Conservation (phyloP, 192 early-diverging fungal species). For the Phlyctochytrium bullatum region DNA sequence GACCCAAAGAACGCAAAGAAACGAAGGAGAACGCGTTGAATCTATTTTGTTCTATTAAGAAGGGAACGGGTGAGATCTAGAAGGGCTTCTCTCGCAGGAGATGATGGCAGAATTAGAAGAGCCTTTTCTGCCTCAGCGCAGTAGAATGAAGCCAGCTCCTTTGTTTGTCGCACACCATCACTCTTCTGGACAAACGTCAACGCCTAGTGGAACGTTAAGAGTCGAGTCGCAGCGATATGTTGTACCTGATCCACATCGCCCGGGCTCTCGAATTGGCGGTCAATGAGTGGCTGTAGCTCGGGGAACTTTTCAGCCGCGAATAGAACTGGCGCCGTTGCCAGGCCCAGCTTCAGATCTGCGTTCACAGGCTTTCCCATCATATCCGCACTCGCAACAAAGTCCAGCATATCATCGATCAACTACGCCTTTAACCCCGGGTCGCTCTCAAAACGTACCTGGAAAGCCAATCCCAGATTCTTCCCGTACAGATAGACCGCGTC, state of each 20-base stretch:
- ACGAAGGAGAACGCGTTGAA: too few relatives aligned
- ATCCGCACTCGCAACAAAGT: constrained; percentile 74
- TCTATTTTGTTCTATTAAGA: constrained; percentile 73
- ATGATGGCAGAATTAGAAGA: constrained; percentile 64
- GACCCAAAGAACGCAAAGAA: too few relatives aligned
- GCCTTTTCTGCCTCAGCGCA: constrained; percentile 73
- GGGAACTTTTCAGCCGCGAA: constrained; percentile 89
- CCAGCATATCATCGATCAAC: constrained; percentile 88
- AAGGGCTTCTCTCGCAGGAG: constrained; percentile 73
- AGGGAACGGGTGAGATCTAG: constrained; percentile 79
- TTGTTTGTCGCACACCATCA: constrained; percentile 74
- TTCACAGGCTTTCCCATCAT: constrained; percentile 89
- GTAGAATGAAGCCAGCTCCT: constrained; percentile 69
- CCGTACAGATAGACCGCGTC: constrained; percentile 87
- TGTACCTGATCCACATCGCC: constrained; percentile 75
- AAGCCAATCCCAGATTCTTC: constrained; percentile 85
- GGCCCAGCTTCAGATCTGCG: constrained; percentile 82
- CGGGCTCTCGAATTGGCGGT: constrained; percentile 74
- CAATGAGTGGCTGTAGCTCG: constrained; percentile 77
- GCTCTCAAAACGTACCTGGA: constrained; percentile 63
- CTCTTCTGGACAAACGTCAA: constrained; percentile 75
- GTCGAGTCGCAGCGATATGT: background rate
- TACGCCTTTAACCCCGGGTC: background rate
- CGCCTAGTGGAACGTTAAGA: constrained; percentile 48
- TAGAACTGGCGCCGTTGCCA: constrained; percentile 92